Base-by-base conservation (phyloP, 108 stramenopile species). In the Nitzschia palea region DNA sequence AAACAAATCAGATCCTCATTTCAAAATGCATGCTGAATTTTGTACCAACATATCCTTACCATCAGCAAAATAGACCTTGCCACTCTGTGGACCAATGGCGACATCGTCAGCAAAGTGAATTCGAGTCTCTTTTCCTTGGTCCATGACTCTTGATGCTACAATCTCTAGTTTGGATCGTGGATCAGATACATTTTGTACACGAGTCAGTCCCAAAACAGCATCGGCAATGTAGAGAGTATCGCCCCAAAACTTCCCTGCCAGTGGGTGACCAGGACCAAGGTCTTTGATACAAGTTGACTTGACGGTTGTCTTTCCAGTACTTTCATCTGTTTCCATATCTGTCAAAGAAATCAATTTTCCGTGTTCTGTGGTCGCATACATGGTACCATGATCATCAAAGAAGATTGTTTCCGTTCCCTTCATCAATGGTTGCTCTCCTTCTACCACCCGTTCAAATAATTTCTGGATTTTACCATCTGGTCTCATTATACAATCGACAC, bases 41-140 rank as follows among this genome's bases (percentile, higher is more conserved):
- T n/a, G n/a, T n/a, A n/a, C 10, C 14, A 40, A 23, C 8, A 14
- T 9, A 61, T 5, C 53, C 52, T 3, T 37, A 68, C 56, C 55
- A 80, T 90, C 89, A 1, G 82, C 72, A 71, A 90, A 90, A 62
- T 90, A 90, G 0, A 90, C 74, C 54, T 76, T 80, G 32, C 86
- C 86, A 9, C 73, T 78, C 35, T 66, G 75, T 15, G 83, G 85
- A 14, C 82, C 85, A 43, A 90, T 59, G 9, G 74, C 69, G 9
- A 87, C 64, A 69, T 87, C 89, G 66, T 90, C 80, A 35, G 80
- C 85, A 62, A 75, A 87, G 0, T 23, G 43, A 9, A 90, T 74
- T 42, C 44, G 60, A 0, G 60, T 64, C 18, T 36, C 34, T 0
- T 62, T 40, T 50, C 71, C 55, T 12, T 73, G 78, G 58, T 81